Base-by-base conservation (phyloP, 75 land plant species). In the Selaginella moellendorffii region DNA sequence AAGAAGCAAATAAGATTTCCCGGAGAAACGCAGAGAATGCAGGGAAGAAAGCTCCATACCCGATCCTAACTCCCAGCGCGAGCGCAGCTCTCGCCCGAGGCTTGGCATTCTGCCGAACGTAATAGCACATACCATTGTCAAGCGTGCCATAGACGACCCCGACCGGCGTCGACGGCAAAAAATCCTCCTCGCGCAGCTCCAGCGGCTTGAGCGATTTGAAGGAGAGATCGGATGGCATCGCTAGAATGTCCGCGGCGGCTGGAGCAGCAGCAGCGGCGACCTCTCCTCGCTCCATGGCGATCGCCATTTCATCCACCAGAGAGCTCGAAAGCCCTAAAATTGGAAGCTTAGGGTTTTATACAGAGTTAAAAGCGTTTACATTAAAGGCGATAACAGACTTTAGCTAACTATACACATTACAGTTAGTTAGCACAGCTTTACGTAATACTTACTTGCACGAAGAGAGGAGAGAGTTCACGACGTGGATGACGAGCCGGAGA, bases 31-130 rank as follows among this genome's bases (percentile, higher is more conserved):
- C n/a, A n/a, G n/a, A n/a, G n/a, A n/a, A n/a, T n/a, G n/a, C n/a
- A n/a, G n/a, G n/a, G n/a, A n/a, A n/a, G n/a, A n/a, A n/a, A n/a
- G n/a, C n/a, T n/a, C n/a, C n/a, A n/a, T n/a, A 93, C 98, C 98
- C 98, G 63, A 74, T 89, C 70, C 78, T 83, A 61, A 93, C 98
- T 30, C 82, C 96, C 26, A 93, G 90, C 8, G 98, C 90, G 9
- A 93, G 96, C 36, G 98, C 98, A 10, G 98, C 98, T 29, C 98
- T 66, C 81, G 78, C 82, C 54, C 76, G 81, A 29, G 98, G 96
- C 77, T 93, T 93, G 52, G 87, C 64, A 71, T 93, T 88, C 58
- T 30, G 64, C 2, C 83, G 84, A 28, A 93, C 98, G 63, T 93
- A 93, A 75, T 93, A 93, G 31, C 58, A 61, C 42, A 93, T 79